Evolutionary conservation across 192 early-diverging fungal species (phyloP).

Genomic region (Powellomyces hirtus): DNA sequence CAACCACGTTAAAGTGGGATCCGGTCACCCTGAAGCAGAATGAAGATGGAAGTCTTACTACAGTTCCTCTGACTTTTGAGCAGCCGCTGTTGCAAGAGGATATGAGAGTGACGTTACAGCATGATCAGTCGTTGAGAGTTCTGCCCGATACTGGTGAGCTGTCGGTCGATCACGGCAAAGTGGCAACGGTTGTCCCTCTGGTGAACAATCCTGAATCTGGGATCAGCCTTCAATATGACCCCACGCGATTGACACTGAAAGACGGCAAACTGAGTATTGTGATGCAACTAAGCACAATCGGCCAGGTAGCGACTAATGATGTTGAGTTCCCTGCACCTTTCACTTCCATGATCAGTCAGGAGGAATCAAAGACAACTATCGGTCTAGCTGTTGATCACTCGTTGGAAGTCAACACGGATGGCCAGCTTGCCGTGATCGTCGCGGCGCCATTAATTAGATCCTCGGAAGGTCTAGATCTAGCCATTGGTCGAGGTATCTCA

Average conservation of each 20-base stretch:
- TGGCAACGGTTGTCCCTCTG: not conserved
- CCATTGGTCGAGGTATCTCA: not conserved
- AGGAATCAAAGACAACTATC: not conserved
- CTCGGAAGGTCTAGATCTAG: not conserved
- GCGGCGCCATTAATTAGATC: too few relatives aligned
- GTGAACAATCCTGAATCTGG: not conserved
- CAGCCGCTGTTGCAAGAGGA: too few relatives aligned
- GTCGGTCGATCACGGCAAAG: not conserved
- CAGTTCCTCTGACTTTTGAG: not conserved
- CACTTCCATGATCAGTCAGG: not conserved
- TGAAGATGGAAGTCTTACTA: not conserved
- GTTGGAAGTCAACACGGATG: not conserved
- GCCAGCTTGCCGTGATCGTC: too few relatives aligned
- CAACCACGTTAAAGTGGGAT: not conserved
- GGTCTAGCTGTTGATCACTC: not conserved
- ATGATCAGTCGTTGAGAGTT: not conserved
- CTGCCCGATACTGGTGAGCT: not conserved
- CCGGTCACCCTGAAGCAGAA: not conserved
- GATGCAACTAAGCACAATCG: not conserved
- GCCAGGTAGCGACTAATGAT: not conserved
- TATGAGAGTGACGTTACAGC: not conserved
- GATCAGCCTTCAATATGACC: not conserved
- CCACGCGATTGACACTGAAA: not conserved
- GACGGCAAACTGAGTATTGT: not conserved
- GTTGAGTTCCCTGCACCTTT: not conserved